Evolutionary conservation across 1,284 basidiomycete species (phyloP).

Genomic region (Pisolithus thermaeus): DNA sequence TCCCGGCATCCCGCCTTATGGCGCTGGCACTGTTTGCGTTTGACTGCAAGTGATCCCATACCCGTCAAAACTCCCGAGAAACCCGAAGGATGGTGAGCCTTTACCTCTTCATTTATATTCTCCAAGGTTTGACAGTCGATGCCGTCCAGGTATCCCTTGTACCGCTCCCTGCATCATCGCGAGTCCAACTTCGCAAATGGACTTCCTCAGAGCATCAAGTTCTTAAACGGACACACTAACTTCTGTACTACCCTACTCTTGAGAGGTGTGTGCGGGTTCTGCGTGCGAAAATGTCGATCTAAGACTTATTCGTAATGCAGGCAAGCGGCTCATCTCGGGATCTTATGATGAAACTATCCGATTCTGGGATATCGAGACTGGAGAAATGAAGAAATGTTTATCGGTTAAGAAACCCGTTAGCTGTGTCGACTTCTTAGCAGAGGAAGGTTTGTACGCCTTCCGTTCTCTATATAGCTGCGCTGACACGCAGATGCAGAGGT

Average conservation of each 20-base stretch:
- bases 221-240: constrained; percentile 80
- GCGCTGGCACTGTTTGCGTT: constrained; percentile 67
- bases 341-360: constrained; percentile 89
- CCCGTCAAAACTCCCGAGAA: constrained; percentile 54
- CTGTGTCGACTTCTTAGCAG: constrained; percentile 81
- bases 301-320: constrained; percentile 19
- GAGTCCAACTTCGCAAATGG: constrained; percentile 81
- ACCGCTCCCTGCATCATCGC: constrained; percentile 77
- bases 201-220: constrained; percentile 69
- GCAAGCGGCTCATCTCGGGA: constrained; percentile 79
- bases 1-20: constrained; percentile 72
- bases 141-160: constrained; percentile 61
- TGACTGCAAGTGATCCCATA: constrained; percentile 71
- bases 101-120: not conserved
- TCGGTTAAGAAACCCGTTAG: constrained; percentile 83
- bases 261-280: constrained; percentile 39
- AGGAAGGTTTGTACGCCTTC: constrained; percentile 50
- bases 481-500: constrained; percentile 48
- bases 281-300: not conserved
- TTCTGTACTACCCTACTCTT: constrained; percentile 84
- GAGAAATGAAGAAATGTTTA: constrained; percentile 75
- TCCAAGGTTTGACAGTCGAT: not conserved
- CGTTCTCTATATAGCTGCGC: not conserved
- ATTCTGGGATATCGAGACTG: constrained; percentile 81
- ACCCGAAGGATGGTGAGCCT: constrained; percentile 64